Evolutionary conservation across 2,329 filamentous ascomycete genomes (phyloP).

Genomic region (Trematosphaeria pertusa): DNA sequence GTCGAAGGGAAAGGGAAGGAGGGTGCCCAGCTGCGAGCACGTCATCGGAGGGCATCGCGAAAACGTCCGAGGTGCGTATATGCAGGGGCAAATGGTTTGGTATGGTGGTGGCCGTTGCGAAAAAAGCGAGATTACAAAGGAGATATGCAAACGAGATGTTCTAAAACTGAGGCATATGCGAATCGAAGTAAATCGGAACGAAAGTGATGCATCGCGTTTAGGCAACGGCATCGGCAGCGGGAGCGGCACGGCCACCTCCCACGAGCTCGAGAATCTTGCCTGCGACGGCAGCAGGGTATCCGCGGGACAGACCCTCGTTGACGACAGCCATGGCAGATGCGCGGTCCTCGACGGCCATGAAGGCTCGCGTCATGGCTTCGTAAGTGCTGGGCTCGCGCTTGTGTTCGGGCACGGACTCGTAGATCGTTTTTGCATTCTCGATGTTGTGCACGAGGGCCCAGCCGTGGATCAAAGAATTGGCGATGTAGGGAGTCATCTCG

Average conservation of each 20-base stretch:
- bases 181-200: slow-evolving; percentile 7
- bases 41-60: slow-evolving; percentile 6
- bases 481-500: slow-evolving; percentile 94
- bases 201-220: slow-evolving; percentile 11
- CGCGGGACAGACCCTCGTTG: slow-evolving; percentile 86
- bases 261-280: slow-evolving; percentile 94
- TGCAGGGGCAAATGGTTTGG: slow-evolving; percentile 24
- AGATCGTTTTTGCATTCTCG: slow-evolving; percentile 77
- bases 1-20: slow-evolving; percentile 6
- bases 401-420: slow-evolving; percentile 75
- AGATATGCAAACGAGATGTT: slow-evolving; percentile 17
- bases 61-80: slow-evolving; percentile 8
- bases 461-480: slow-evolving; percentile 96
- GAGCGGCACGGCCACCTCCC: slow-evolving; percentile 40
- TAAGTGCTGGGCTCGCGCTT: slow-evolving; percentile 97
- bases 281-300: slow-evolving; percentile 89
- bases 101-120: slow-evolving; percentile 26
- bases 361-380: slow-evolving; percentile 96
- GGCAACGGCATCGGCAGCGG: slow-evolving; percentile 25
- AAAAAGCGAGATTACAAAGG: slow-evolving; percentile 15
- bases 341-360: slow-evolving; percentile 82
- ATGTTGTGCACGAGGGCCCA: slow-evolving; percentile 90
- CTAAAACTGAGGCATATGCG: slow-evolving; percentile 15
- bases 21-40: slow-evolving; percentile 31
- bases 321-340: slow-evolving; percentile 79